These are phyloP conservation scores for Tagetes patula DNA, from an alignment of 129 eudicot species.

Conservation along the genomic window DNA sequence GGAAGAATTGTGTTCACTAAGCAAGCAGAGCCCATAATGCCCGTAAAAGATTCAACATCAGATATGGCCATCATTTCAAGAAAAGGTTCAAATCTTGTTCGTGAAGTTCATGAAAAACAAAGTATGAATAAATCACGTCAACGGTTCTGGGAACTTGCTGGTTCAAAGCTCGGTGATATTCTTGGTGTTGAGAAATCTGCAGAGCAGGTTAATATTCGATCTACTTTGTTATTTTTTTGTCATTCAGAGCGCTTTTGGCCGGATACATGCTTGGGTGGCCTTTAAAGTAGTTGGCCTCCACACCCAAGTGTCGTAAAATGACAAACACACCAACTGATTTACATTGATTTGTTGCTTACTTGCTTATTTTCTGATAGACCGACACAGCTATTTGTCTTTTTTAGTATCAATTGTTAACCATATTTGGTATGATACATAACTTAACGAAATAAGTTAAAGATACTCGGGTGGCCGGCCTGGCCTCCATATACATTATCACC, in stretches of 20 bases:
- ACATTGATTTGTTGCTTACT: too few species aligned
- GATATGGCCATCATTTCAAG: slow-evolving; percentile 80
- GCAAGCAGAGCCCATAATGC: slow-evolving; percentile 78
- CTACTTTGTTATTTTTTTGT: neutral
- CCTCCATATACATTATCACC: neutral
- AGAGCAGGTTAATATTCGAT: slow-evolving; percentile 46
- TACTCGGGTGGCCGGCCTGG: neutral
- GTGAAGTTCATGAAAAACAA: slow-evolving; percentile 70
- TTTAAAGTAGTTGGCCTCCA: neutral
- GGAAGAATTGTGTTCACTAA: slow-evolving; percentile 72
- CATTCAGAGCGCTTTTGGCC: neutral
- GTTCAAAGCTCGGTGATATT: slow-evolving; percentile 69
- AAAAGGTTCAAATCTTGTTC: slow-evolving; percentile 64
- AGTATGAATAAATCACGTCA: slow-evolving; percentile 74
- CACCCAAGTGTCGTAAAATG: too few species aligned
- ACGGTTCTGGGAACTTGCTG: slow-evolving; percentile 81
- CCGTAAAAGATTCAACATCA: slow-evolving; percentile 68
- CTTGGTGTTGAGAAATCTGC: slow-evolving; percentile 76
- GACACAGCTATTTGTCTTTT: too few species aligned
- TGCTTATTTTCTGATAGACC: too few species aligned
- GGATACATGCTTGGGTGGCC: neutral
- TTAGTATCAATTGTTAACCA: neutral
- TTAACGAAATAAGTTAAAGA: too few species aligned
- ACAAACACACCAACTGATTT: neutral
- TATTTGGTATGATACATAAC: neutral